phyloP scores from a whole-genome alignment of 768 basidiomycete genomes.

The Pulveroboletus sp. region DNA sequence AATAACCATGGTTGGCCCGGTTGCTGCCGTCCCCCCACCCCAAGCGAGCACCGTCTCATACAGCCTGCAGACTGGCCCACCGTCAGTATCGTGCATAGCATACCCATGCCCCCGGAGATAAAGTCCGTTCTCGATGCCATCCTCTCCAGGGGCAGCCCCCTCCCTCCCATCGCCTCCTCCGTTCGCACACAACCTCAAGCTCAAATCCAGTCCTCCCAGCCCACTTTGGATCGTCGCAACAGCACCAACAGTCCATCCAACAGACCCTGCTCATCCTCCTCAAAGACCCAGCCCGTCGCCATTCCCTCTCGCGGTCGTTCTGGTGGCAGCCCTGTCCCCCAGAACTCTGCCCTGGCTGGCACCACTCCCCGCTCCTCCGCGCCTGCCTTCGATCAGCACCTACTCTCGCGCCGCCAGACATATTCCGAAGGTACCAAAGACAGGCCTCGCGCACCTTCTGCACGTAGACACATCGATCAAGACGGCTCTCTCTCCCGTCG shows the following conservation, averaged over 20 bases:
- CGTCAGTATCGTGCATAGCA: conserved; percentile 68
- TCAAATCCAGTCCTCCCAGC: conserved; percentile 27
- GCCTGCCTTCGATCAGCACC: conserved; percentile 41
- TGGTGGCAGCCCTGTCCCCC: conserved; percentile 45
- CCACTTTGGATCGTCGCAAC: conserved; percentile 44
- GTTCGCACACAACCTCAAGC: conserved; percentile 29
- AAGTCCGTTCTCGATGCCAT: conserved; percentile 61
- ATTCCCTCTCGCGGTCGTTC: conserved; percentile 46
- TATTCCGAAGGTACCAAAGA: conserved; percentile 49
- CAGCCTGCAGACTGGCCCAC: conserved; percentile 75
- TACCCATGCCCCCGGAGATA: conserved; percentile 69
- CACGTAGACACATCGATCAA: conserved; percentile 55
- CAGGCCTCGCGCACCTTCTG: conserved; percentile 57
- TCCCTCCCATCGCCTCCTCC: conserved; percentile 27
- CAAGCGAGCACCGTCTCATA: conserved; percentile 56
- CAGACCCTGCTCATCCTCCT: conserved; percentile 24
- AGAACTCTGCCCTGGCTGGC: conserved; percentile 15
- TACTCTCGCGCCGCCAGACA: conserved; percentile 45
- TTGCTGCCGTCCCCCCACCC: conserved; percentile 73
- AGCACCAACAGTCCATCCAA: conserved; percentile 33
- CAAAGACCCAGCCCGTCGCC: conserved; percentile 34
- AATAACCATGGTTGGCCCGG: conserved; percentile 83
- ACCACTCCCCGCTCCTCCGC: conserved; percentile 30
- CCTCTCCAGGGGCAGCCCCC: conserved; percentile 36
- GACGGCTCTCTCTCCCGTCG: conserved; percentile 44